Evolutionary conservation across 805 yeast species (phyloP).

Genomic region (Zygoascus ofunaensis): DNA sequence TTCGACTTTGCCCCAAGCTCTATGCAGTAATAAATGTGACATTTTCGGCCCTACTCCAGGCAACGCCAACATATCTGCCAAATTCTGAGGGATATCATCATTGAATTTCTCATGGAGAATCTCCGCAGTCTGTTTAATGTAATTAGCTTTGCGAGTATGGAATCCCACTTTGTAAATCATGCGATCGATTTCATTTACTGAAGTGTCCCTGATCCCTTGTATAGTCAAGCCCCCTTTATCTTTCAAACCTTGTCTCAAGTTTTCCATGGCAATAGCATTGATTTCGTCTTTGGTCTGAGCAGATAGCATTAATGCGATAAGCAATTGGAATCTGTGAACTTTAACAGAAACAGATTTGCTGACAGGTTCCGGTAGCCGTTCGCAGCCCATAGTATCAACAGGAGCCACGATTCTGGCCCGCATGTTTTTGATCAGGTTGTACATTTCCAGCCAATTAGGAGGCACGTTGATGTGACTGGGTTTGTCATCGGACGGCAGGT

Average conservation of each 20-base stretch:
- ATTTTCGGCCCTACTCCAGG: slow-evolving; percentile 97
- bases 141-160: slow-evolving; percentile 69
- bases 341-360: slow-evolving; percentile 23
- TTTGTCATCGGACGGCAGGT: no score
- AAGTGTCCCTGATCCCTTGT: slow-evolving; percentile 19
- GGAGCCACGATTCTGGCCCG: slow-evolving; percentile 63
- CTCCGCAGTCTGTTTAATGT: slow-evolving; percentile 51
- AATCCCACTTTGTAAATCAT: slow-evolving; percentile 79
- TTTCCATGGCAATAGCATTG: slow-evolving; percentile 62
- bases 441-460: slow-evolving; percentile 22
- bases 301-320: slow-evolving; percentile 76
- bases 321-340: slow-evolving; percentile 57
- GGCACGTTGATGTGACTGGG: no score
- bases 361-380: slow-evolving; percentile 39
- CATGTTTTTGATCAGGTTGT: slow-evolving; percentile 46
- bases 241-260: slow-evolving; percentile 43
- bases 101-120: slow-evolving; percentile 41
- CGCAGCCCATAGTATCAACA: slow-evolving; percentile 85
- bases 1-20: slow-evolving; percentile 62
- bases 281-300: slow-evolving; percentile 89
- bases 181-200: slow-evolving; percentile 49
- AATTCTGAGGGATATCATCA: slow-evolving; percentile 65
- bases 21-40: slow-evolving; percentile 75
- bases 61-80: slow-evolving; percentile 52
- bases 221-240: slow-evolving; percentile 33